These are phyloP conservation scores for Lichina pygmaea DNA, from an alignment of 495 filamentous ascomycete genomes.

Conservation along the genomic window DNA sequence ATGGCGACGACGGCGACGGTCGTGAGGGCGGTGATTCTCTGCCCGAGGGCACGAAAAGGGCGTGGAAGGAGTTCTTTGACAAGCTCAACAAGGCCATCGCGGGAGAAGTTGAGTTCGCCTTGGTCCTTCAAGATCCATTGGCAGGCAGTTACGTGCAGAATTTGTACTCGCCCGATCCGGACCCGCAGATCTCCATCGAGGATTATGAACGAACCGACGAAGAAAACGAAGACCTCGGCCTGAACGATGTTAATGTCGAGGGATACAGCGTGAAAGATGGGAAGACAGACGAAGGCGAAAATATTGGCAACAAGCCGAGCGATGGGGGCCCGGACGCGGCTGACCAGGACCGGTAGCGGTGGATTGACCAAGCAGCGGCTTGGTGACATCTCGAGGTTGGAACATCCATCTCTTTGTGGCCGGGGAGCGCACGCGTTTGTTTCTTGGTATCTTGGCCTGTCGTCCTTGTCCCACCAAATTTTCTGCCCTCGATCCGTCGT, in stretches of 20 bases:
- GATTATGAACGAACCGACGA: constrained; percentile 72
- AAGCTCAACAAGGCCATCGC: constrained; percentile 50
- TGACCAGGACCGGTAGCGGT: no score
- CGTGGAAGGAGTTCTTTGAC: constrained; percentile 61
- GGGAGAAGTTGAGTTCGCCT: constrained; percentile 59
- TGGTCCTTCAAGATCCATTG: constrained; percentile 66
- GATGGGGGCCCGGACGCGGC: no score
- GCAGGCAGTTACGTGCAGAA: constrained; percentile 88
- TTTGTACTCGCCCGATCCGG: constrained; percentile 37
- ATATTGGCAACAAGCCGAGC: no score
- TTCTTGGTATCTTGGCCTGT: no score
- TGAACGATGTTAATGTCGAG: constrained; percentile 80
- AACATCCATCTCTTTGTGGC: no score
- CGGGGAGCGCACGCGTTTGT: no score
- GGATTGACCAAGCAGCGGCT: no score
- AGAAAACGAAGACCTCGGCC: constrained; percentile 75
- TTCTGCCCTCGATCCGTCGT: no score
- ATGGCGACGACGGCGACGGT: constrained; percentile 14
- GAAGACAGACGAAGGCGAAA: no score
- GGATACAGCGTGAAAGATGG: constrained; percentile 29
- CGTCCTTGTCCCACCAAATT: no score
- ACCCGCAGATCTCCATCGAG: constrained; percentile 54
- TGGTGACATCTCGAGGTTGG: no score
- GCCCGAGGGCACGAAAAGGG: constrained; percentile 25
- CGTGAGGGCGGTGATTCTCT: constrained; percentile 43